Base-by-base conservation (phyloP, 495 filamentous ascomycete species). In the Bombardia bombarda region DNA sequence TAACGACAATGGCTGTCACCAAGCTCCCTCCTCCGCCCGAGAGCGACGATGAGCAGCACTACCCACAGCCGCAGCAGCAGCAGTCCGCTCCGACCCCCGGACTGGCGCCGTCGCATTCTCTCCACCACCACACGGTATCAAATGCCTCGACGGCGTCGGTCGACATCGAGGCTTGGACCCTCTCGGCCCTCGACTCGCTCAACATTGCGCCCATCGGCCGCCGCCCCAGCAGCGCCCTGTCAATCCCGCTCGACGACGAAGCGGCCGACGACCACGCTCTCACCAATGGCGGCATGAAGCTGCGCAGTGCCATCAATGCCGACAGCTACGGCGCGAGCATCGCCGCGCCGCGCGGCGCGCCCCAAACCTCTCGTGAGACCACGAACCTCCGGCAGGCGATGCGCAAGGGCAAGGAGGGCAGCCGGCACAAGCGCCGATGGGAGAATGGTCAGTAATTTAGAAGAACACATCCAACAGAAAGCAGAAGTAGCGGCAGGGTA, bases 391-490 rank as follows among this genome's bases (percentile, higher is more conserved):
- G 90, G 20, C 90, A 96, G 55, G 80, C 81, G 8, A 52, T 93
- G 38, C 66, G 89, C n/a, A 90, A 86, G 64, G 92, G 90, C 37
- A 94, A 89, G 50, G 87, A 95, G 55, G 92, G 92, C n/a, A 88
- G 79, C 46, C 75, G 90, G 32, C 79, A 89, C 42, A 74, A 92
- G 35, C 83, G 87, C 55, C 74, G 90, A 31, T 96, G 89, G 88
- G 92, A 98, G 68, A 98, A 98, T 62, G 89, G 89, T 95, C 75
- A 22, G 40, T 45, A 14, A 35, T 28, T 16, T 16, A n/a, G n/a
- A n/a, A n/a, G n/a, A n/a, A n/a, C n/a, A n/a, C n/a, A n/a, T n/a
- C n/a, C n/a, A n/a, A n/a, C n/a, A n/a, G n/a, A n/a, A n/a, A n/a
- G n/a, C n/a, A n/a, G n/a, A n/a, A n/a, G n/a, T n/a, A n/a, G n/a